phyloP scores from a whole-genome alignment of 2,329 filamentous ascomycete genomes.

The Aureobasidium uvarum region DNA sequence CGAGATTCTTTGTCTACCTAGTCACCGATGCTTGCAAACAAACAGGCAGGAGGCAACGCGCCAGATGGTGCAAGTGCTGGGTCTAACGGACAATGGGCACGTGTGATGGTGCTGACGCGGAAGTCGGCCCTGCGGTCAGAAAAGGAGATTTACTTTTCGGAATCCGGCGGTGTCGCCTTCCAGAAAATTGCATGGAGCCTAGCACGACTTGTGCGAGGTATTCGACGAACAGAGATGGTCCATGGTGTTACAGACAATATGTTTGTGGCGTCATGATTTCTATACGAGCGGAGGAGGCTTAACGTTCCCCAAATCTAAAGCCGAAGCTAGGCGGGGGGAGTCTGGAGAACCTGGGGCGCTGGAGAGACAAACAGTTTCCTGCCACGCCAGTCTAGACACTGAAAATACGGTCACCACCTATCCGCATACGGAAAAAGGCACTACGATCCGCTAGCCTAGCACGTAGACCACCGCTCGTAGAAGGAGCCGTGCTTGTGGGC shows the following conservation, averaged over 20 bases:
- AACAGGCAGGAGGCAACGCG: neutral
- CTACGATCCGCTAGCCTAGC: constrained; percentile 28
- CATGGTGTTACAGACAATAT: constrained; percentile 10
- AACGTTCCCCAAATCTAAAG: constrained; percentile 20
- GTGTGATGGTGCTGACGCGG: constrained; percentile 15
- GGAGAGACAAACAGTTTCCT: neutral
- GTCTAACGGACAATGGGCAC: constrained; percentile 11
- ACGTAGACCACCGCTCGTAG: constrained; percentile 26
- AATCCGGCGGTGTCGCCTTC: neutral
- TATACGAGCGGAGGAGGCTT: neutral
- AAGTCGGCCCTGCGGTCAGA: constrained; percentile 1
- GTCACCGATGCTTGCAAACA: neutral
- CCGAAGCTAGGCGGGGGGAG: constrained; percentile 13
- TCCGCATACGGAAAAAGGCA: constrained; percentile 24
- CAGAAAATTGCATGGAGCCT: neutral
- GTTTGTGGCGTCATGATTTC: constrained; percentile 15
- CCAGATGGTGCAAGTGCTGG: constrained; percentile 15
- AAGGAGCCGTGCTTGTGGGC: constrained; percentile 26
- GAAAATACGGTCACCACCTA: constrained; percentile 28
- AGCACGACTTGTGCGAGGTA: neutral
- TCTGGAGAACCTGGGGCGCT: neutral
- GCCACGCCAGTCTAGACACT: constrained; percentile 25
- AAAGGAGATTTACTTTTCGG: neutral
- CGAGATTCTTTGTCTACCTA: neutral
- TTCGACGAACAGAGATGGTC: neutral